Base-by-base conservation (phyloP, 768 basidiomycete species). In the Mycena crocata region DNA sequence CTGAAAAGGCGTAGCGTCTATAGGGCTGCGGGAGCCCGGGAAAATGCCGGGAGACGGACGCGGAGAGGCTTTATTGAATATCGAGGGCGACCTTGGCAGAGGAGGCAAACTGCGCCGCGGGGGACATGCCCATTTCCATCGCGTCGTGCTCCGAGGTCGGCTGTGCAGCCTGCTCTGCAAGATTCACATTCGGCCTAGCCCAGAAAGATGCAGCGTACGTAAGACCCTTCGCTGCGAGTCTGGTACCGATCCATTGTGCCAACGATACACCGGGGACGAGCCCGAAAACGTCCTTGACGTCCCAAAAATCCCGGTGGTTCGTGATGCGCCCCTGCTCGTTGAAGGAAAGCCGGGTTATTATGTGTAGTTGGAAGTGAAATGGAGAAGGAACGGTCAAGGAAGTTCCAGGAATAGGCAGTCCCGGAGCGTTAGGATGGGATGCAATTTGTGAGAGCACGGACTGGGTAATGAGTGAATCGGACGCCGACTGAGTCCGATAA, bases 261-360 rank as follows among this genome's bases (percentile, higher is more conserved):
- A 90, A 77, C 12, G 87, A 84, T 65, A 88, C 84, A 5, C 92
- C 92, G 5, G 93, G 93, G 12, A 93, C 74, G 42, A 93, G 85
- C 39, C 89, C 88, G 72, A 93, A 81, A 63, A 94, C 81, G 74
- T 95, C 93, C 74, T 90, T 88, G 45, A 93, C 82, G 70, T 94
- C 92, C 92, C 91, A 94, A 40, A 92, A 83, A 73, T 94, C 93
- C 31, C 92, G 86, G 74, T 95, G 93, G 71, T 89, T 86, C 5
- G 91, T 90, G 67, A 95, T 89, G 64, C 85, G 86, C n/a, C 91
- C 92, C 73, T 90, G 89, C 71, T 94, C 93, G 77, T 94, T 94
- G 78, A 95, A 93, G 34, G 86, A 85, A 37, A 94, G 84, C 31
- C 89, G 86, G 5, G 92, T 91, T 62, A 91, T 84, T 52, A 94